A percentile compares a stretch with the other conserved stretches of the same genome.
Evolutionary conservation across 1,284 basidiomycete genomes (phyloP).

Genomic region (Schizophyllum amplum): DNA sequence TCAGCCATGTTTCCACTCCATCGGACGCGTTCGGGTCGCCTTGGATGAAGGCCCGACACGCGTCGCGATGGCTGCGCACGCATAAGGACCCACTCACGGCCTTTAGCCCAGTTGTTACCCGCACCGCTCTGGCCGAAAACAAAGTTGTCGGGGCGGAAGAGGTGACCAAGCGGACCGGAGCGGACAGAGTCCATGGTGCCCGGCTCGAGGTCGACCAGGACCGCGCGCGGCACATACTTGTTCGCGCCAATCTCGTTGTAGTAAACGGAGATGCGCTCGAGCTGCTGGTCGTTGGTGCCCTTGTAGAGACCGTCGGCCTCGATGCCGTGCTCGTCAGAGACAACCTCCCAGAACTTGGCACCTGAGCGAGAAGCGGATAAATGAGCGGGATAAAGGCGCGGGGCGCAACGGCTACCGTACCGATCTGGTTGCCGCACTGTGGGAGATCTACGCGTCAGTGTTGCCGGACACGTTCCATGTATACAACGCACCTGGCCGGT

Average conservation of each 20-base stretch:
- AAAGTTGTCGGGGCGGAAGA: slow-evolving; percentile 96
- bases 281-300: slow-evolving; percentile 91
- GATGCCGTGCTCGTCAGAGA: slow-evolving; percentile 97
- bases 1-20: slow-evolving; percentile 1
- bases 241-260: slow-evolving; percentile 87
- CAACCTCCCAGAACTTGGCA: slow-evolving; percentile 98
- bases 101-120: slow-evolving; percentile 96
- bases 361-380: slow-evolving; percentile 32
- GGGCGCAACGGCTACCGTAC: slow-evolving; percentile 34
- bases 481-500: slow-evolving; percentile 74
- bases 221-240: slow-evolving; percentile 96
- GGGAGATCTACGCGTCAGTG: slow-evolving; percentile 12
- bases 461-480: neutral
- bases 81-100: slow-evolving; percentile 52
- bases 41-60: neutral
- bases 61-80: slow-evolving; percentile 3
- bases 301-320: slow-evolving; percentile 89
- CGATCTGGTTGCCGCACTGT: slow-evolving; percentile 97
- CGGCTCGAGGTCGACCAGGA: slow-evolving; percentile 92
- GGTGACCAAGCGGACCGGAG: slow-evolving; percentile 73
- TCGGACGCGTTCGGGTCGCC: slow-evolving; percentile 1
- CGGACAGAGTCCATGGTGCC: slow-evolving; percentile 96
- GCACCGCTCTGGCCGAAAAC: slow-evolving; percentile 88
- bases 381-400: slow-evolving; percentile 6
- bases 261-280: slow-evolving; percentile 96